These are phyloP conservation scores for Coniosporium tulheliwenetii DNA, from an alignment of 2,329 filamentous ascomycete species.

Conservation along the genomic window DNA sequence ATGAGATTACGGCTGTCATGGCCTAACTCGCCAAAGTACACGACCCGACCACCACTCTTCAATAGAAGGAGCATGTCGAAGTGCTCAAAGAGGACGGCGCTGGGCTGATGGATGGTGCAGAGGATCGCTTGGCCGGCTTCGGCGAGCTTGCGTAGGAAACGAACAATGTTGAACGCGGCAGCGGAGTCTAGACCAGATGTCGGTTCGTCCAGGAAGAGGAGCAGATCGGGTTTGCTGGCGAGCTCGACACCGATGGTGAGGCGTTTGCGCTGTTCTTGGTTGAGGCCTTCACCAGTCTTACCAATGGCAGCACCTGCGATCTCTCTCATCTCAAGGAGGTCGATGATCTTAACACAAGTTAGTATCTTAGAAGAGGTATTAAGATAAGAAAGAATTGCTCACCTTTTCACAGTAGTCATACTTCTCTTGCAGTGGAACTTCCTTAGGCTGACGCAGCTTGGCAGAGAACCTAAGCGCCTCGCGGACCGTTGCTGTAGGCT, in stretches of 20 bases:
- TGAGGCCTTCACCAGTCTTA: constrained; percentile 36
- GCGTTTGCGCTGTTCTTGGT: constrained; percentile 39
- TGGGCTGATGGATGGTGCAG: constrained; percentile 57
- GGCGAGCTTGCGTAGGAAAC: constrained; percentile 51
- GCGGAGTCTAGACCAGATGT: constrained; percentile 53
- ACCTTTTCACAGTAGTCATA: constrained; percentile 48
- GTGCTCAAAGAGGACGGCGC: constrained; percentile 47
- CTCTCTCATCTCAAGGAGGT: constrained; percentile 49
- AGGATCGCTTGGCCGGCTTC: constrained; percentile 51
- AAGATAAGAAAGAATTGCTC: no score
- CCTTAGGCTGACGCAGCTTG: constrained; percentile 43
- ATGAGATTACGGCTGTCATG: constrained; percentile 23
- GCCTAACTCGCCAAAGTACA: constrained; percentile 48
- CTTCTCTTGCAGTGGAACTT: constrained; percentile 44
- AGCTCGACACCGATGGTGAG: constrained; percentile 42
- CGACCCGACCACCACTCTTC: constrained; percentile 47
- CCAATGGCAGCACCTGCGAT: constrained; percentile 53
- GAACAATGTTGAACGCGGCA: constrained; percentile 49
- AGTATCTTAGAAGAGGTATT: no score
- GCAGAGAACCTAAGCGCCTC: constrained; percentile 53
- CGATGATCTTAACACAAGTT: constrained; percentile 25
- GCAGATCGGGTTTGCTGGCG: constrained; percentile 40
- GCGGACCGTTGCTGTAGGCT: constrained; percentile 48
- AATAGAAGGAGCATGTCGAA: constrained; percentile 52
- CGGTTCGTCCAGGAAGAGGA: constrained; percentile 50